Evolutionary conservation across 2,329 filamentous ascomycete species (phyloP), one percentile per base, ranked within the genome.

Genomic region (Talaromyces sp.): DNA sequence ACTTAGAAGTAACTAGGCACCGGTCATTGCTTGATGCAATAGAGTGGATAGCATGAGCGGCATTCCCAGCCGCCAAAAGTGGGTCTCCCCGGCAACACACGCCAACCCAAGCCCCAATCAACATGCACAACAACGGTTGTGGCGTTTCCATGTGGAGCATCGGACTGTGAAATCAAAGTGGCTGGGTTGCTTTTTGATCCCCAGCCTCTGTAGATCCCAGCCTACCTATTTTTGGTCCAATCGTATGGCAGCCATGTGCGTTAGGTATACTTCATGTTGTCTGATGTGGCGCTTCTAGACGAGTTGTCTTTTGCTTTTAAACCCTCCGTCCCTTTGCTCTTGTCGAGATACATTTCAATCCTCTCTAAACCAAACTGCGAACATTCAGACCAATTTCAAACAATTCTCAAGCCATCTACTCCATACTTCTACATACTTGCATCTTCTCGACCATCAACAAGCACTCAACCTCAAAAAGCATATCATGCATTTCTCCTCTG

Each of bases 401-500:
- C 20, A 14, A 10, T 24, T 29, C 17, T 20, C 29, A 17, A 17
- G 1, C 4, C 29, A 29, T 42, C 14, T 4, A 19, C 16, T 40
- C 19, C 44, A 56, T 55, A 40, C 33, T 17, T 43, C 16, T 40
- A 19, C 44, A 56, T 55, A 40, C 33, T 17, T 43, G 14, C 44
- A 45, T 47, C 35, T 24, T 17, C 9, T 35, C 27, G 7, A 14
- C 13, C 14, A 11, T 27, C 45, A 20, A 41, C 24, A 29, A 27
- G 29, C 20, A 11, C 14, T 2, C 6, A 2, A 14, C 22, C 41
- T 40, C 41, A 32, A 32, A 22, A n/a, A 17, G 16, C n/a, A 50
- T 41, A 65, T 42, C 19, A 72, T 72, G 70, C 64, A 66, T 58
- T 60, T 69, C 61, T 61, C 62, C 14, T 49, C 51, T 13, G 56